phyloP scores from a whole-genome alignment of 192 early-diverging fungal genomes.

The Entophlyctis helioformis region DNA sequence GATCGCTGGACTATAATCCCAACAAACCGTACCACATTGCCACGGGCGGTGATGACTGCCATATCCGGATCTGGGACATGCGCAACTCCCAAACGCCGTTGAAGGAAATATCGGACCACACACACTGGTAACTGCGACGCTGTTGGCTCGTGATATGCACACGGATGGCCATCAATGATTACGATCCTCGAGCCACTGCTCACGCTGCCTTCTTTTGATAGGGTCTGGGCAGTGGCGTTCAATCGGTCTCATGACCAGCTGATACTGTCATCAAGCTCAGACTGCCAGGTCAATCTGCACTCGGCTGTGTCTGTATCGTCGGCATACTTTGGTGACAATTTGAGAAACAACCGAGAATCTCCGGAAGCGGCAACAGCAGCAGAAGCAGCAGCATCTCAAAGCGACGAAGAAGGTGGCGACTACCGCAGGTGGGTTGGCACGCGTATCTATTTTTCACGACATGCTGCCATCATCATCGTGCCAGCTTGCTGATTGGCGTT shows the following conservation, averaged over 20 bases:
- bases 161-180: neutral
- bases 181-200: neutral
- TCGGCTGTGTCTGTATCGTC: constrained; percentile 79
- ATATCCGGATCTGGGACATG: constrained; percentile 80
- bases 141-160: neutral
- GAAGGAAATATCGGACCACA: constrained; percentile 62
- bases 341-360: constrained; percentile 16
- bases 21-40: constrained; percentile 76
- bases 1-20: constrained; percentile 74
- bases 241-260: constrained; percentile 91
- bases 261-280: constrained; percentile 70
- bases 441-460: too few relatives aligned
- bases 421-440: constrained; percentile 3
- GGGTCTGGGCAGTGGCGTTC: constrained; percentile 74
- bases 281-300: constrained; percentile 79
- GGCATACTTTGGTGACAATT: constrained; percentile 31
- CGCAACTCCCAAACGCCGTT: constrained; percentile 43
- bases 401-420: constrained; percentile 5
- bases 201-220: constrained; percentile 8
- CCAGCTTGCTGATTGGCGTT: too few relatives aligned
- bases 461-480: too few relatives aligned
- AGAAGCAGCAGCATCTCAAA: constrained; percentile 14
- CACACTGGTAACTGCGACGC: constrained; percentile 59
- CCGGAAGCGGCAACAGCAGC: too few relatives aligned
- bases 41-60: constrained; percentile 78